phyloP scores from a whole-genome alignment of 371 early-diverging fungal genomes.

The Capillidium heterosporum region DNA sequence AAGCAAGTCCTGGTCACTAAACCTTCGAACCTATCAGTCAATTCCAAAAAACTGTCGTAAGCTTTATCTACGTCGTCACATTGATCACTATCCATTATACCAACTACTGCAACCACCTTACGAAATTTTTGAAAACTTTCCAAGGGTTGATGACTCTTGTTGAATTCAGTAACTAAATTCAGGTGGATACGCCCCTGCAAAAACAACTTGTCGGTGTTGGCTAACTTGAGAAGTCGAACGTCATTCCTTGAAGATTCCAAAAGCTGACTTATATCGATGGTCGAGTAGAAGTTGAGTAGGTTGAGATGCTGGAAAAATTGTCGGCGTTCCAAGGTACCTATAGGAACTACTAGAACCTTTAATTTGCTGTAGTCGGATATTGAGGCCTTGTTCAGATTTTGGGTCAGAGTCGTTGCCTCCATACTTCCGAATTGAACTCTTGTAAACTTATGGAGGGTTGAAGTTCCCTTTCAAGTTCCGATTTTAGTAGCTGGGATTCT shows the following conservation, averaged over 20 bases:
- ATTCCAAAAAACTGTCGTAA: background rate
- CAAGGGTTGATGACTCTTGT: background rate
- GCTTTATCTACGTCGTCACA: background rate
- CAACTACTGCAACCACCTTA: background rate
- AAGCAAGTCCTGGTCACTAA: background rate
- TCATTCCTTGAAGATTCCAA: background rate
- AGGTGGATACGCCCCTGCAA: background rate
- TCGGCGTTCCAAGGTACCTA: background rate
- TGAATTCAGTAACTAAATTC: background rate
- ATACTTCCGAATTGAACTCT: too few relatives aligned
- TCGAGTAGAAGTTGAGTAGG: background rate
- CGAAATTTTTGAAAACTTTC: background rate
- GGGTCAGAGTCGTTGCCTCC: too few relatives aligned
- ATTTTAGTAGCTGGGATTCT: too few relatives aligned
- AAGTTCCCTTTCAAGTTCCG: too few relatives aligned
- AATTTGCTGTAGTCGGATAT: background rate
- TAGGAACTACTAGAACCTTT: background rate
- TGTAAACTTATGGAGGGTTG: too few relatives aligned
- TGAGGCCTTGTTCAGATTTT: too few relatives aligned
- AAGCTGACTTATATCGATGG: background rate
- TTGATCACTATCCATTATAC: conserved; percentile 1
- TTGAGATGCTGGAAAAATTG: background rate
- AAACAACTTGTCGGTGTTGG: too few relatives aligned
- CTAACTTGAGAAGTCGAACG: background rate
- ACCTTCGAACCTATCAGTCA: background rate